These are phyloP conservation scores for Juglanconis sp. DNA, from an alignment of 2,329 filamentous ascomycete species.

Conservation along the genomic window DNA sequence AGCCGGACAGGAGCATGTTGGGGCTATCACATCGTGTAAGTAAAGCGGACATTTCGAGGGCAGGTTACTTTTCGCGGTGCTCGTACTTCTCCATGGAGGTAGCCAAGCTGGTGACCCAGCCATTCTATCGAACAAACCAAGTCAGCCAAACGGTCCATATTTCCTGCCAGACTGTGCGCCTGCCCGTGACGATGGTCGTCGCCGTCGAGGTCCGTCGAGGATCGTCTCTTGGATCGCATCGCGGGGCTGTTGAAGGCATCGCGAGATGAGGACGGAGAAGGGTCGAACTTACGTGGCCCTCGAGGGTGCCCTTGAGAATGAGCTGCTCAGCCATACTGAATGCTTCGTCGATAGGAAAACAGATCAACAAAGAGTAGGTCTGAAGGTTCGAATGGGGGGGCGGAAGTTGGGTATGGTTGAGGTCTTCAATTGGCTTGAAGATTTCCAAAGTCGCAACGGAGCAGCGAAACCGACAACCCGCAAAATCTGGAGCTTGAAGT, in stretches of 20 bases:
- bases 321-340: conserved; percentile 83
- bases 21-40: conserved; percentile 56
- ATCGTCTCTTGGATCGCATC: background rate
- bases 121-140: conserved; percentile 54
- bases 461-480: conserved; percentile 26
- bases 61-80: conserved; percentile 12
- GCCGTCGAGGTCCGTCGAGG: conserved; percentile 5
- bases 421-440: conserved; percentile 20
- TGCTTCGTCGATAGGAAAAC: conserved; percentile 35
- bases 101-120: conserved; percentile 98
- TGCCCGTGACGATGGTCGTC: conserved; percentile 1
- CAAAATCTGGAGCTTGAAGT: conserved; percentile 44
- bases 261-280: conserved; percentile 19
- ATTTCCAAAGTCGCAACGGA: conserved; percentile 23
- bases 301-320: conserved; percentile 93
- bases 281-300: conserved; percentile 76
- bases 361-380: conserved; percentile 29
- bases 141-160: conserved; percentile 24
- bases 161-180: background rate
- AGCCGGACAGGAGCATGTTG: conserved; percentile 98
- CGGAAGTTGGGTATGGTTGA: conserved; percentile 29
- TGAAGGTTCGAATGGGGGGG: conserved; percentile 33
- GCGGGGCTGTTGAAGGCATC: conserved; percentile 24
- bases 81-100: conserved; percentile 98
- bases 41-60: conserved; percentile 21